A percentile compares a stretch with the other conserved stretches of the same genome.
These are phyloP conservation scores for Didymella glomerata DNA, from an alignment of 2,329 filamentous ascomycete genomes.

Conservation along the genomic window DNA sequence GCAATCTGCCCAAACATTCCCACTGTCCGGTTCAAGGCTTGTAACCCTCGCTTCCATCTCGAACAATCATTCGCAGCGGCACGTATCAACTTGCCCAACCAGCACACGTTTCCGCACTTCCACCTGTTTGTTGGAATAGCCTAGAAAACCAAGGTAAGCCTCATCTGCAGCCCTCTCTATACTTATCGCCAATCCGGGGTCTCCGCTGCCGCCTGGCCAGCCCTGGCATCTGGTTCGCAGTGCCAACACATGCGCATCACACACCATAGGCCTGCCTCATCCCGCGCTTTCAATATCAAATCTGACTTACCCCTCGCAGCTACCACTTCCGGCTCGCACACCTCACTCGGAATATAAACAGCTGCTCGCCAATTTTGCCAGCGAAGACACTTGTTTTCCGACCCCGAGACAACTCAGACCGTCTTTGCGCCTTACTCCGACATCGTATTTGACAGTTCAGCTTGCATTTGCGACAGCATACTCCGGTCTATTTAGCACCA, in stretches of 20 bases:
- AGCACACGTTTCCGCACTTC: constrained; percentile 6
- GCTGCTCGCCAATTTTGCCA: constrained; percentile 42
- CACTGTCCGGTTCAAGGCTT: constrained; percentile 3
- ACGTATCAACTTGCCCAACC: constrained; percentile 24
- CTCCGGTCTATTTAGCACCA: constrained; percentile 31
- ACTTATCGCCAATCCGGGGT: constrained; percentile 34
- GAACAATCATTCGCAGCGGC: constrained; percentile 24
- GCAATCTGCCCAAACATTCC: constrained; percentile 12
- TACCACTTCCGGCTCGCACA: constrained; percentile 33
- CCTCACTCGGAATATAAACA: constrained; percentile 34
- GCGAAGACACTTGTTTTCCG: constrained; percentile 39
- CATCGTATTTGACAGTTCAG: constrained; percentile 27
- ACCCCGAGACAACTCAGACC: constrained; percentile 46
- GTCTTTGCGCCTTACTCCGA: constrained; percentile 30
- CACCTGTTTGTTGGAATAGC: constrained; percentile 16
- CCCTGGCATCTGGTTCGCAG: constrained; percentile 24
- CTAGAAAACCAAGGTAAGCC: constrained; percentile 43
- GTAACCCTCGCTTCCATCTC: constrained; percentile 18
- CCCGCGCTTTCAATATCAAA: constrained; percentile 40
- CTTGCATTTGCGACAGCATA: constrained; percentile 25
- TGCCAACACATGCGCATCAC: constrained; percentile 43
- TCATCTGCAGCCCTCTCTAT: constrained; percentile 40
- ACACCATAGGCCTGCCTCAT: constrained; percentile 37
- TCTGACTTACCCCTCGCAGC: constrained; percentile 49
- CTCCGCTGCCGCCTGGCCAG: constrained; percentile 31